Evolutionary conservation across 1,284 basidiomycete species (phyloP), one percentile per base, ranked within the genome.

Genomic region (Baeospora myosura): DNA sequence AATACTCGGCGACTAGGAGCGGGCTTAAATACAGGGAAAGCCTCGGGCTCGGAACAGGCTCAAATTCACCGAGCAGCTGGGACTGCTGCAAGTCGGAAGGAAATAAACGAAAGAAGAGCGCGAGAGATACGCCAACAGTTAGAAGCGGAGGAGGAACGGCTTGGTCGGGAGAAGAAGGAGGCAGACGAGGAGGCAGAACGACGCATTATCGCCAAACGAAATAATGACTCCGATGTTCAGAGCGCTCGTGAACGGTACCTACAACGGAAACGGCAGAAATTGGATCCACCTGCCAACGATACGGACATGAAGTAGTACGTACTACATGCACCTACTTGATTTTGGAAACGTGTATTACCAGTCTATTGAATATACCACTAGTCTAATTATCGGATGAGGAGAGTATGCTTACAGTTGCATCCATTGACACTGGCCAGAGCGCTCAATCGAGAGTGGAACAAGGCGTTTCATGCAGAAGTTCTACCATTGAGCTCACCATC

Each of bases 41-140:
- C 54, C 63, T 10, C 53, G 53, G 7, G 53, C 58, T 58, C 59
- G 7, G 61, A 69, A 32, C 52, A 63, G 6, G 61, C 62, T 2
- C 60, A 71, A 43, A 55, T 57, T 3, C 82, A 89, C 52, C 75
- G 79, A 17, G 90, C 88, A 2, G 88, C 81, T 7, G 91, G 91
- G 0, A 72, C 75, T 4, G 85, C 89, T 22, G 88, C 92, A 0
- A 81, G 71, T 53, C 72, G 81, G 52, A 70, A 65, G 48, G 91
- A 93, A 59, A 88, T 94, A 39, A 82, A 86, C 51, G 81, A 85
- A 53, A 74, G 91, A 46, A 75, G 92, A 51, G 65, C 74, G 26
- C 70, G 74, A 44, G 82, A 93, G 54, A 74, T 94, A 22, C 74
- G 74, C 44, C 66, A 71, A 40, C 89, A 93, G 61, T 64, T 92